Evolutionary conservation across 768 basidiomycete species (phyloP).

Genomic region (Lentinula sp.): DNA sequence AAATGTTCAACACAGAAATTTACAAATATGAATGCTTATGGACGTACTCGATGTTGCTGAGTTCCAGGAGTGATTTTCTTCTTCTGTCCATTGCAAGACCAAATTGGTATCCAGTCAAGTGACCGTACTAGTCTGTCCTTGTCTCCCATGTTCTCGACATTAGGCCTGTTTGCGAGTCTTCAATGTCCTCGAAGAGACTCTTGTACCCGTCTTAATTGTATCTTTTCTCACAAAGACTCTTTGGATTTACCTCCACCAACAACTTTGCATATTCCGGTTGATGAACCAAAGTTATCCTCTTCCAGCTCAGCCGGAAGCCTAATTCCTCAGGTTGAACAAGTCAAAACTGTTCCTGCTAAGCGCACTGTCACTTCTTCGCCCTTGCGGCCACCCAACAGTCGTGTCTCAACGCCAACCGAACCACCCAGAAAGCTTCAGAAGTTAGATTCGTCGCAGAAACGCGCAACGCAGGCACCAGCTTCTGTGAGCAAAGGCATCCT

Average conservation of each 20-base stretch:
- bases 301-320: slow-evolving; percentile 12
- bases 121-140: neutral
- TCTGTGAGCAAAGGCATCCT: slow-evolving; percentile 2
- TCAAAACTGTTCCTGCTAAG: slow-evolving; percentile 41
- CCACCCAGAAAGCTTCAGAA: slow-evolving; percentile 65
- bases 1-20: neutral
- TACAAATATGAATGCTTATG: neutral
- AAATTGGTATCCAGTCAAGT: neutral
- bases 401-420: slow-evolving; percentile 24
- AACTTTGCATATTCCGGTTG: slow-evolving; percentile 32
- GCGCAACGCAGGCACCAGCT: slow-evolving; percentile 35
- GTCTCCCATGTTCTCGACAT: slow-evolving; percentile 54
- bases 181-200: slow-evolving; percentile 49
- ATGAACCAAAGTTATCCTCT: slow-evolving; percentile 14
- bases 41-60: neutral
- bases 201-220: slow-evolving; percentile 50
- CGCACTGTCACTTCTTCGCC: slow-evolving; percentile 33
- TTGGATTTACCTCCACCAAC: slow-evolving; percentile 27
- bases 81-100: neutral
- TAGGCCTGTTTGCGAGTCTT: slow-evolving; percentile 49
- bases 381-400: slow-evolving; percentile 17
- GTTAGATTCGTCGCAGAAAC: slow-evolving; percentile 34
- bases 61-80: neutral
- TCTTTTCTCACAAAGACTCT: slow-evolving; percentile 53
- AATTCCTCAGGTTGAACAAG: neutral